Conservation (phyloP, 83 land plant species). For the Picea abies region DNA sequence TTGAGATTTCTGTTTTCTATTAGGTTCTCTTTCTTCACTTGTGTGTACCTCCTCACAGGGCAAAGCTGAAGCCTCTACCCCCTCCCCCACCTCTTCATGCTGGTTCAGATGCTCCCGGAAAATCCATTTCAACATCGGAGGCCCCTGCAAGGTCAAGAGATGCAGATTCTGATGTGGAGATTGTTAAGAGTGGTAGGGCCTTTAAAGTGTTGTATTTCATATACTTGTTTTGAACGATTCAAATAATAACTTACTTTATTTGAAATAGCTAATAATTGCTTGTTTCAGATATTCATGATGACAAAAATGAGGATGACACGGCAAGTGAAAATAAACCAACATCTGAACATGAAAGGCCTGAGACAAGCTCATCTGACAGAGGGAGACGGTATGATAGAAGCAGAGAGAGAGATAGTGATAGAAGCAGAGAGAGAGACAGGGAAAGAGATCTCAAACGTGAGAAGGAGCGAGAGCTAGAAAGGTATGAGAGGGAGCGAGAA, state of each 20-base stretch:
- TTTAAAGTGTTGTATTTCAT: neutral
- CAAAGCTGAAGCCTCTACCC: constrained; percentile 64
- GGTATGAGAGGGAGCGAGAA: constrained; percentile 90
- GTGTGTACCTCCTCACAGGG: constrained; percentile 20
- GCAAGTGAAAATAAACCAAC: constrained; percentile 67
- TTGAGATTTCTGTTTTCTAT: constrained; percentile 4
- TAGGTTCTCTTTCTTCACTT: neutral
- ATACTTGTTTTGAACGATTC: neutral
- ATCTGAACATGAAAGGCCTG: constrained; percentile 66
- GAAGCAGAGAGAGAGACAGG: constrained; percentile 47
- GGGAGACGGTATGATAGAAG: constrained; percentile 59
- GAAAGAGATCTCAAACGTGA: constrained; percentile 76
- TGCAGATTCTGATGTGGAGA: constrained; percentile 71
- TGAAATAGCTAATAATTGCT: neutral
- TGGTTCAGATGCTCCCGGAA: constrained; percentile 31
- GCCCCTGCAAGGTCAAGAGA: constrained; percentile 59
- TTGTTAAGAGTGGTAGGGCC: constrained; percentile 60
- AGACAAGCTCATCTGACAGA: constrained; percentile 74
- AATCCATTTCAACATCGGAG: constrained; percentile 54
- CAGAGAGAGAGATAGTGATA: constrained; percentile 55
- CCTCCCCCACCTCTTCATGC: constrained; percentile 77
- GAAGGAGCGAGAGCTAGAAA: constrained; percentile 87
- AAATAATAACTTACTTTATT: neutral
- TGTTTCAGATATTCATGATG: constrained; percentile 55
- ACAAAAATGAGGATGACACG: constrained; percentile 81